A percentile compares a stretch with the other conserved stretches of the same genome.
These are phyloP conservation scores for Fusarium musae DNA, from an alignment of 2,329 filamentous ascomycete genomes.

Conservation along the genomic window DNA sequence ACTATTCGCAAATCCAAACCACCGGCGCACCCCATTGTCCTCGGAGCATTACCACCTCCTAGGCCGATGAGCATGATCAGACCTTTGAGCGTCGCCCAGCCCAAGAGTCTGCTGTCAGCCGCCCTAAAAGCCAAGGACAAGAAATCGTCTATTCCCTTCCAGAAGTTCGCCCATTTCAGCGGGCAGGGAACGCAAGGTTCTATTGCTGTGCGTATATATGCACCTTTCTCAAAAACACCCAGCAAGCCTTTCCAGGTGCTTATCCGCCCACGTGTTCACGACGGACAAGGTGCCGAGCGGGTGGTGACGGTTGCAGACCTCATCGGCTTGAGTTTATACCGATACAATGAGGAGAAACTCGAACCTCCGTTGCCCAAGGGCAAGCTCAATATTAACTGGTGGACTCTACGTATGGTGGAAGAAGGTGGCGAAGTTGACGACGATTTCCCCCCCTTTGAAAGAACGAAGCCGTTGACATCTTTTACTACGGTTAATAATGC, in stretches of 20 bases:
- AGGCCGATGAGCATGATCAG: slow-evolving; percentile 72
- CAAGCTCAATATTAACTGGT: slow-evolving; percentile 82
- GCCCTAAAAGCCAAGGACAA: slow-evolving; percentile 78
- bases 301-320: slow-evolving; percentile 80
- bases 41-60: slow-evolving; percentile 77
- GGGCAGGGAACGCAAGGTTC: slow-evolving; percentile 83
- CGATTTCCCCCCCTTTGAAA: slow-evolving; percentile 82
- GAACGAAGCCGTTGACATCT: slow-evolving; percentile 77
- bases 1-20: slow-evolving; percentile 72
- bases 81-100: slow-evolving; percentile 74
- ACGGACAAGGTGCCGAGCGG: slow-evolving; percentile 69
- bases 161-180: slow-evolving; percentile 79
- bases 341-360: slow-evolving; percentile 80
- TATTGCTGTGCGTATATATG: slow-evolving; percentile 80
- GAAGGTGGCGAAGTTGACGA: slow-evolving; percentile 87
- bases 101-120: slow-evolving; percentile 76
- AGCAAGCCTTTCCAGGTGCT: slow-evolving; percentile 76
- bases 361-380: slow-evolving; percentile 72
- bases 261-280: slow-evolving; percentile 75
- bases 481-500: slow-evolving; percentile 88
- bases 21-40: slow-evolving; percentile 63
- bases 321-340: slow-evolving; percentile 82
- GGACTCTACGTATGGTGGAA: slow-evolving; percentile 85
- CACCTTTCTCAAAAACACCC: slow-evolving; percentile 73
- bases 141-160: slow-evolving; percentile 76